Base-by-base conservation (phyloP, 192 early-diverging fungal genomes). In the Coemansia sp. region DNA sequence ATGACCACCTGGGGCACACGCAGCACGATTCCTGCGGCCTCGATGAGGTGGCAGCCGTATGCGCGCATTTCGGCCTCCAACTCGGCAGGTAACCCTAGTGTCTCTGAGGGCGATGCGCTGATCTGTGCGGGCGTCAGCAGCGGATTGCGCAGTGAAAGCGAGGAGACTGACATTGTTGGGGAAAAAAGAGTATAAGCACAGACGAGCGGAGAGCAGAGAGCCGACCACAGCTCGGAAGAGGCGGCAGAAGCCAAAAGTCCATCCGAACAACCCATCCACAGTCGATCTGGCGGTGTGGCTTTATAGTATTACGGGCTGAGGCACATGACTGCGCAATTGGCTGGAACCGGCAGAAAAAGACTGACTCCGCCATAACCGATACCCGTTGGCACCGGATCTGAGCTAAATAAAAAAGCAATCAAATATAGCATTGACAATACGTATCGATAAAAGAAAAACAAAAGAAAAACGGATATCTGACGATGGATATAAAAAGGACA, bases 1-100 rank as follows among this genome's bases (percentile, higher is more conserved):
- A 95, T 92, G 1, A 93, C 90, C 11, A 91, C 90, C 59, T 99
- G 97, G 7, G 96, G 95, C 17, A 95, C 95, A 73, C 69, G 50
- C 13, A 83, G 76, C 0, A 97, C 75, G 20, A 94, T 92, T 10
- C 94, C 95, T 1, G 90, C 88, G 25, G 88, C 85, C 58, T 95
- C 88, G 46, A 98, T 93, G 46, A 97, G 83, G 65, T 95, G 88
- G 64, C 90, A 92, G 13, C 92, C 95, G 39, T 91, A 76, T 7
- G 87, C 84, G 1, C 92, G 84, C 62, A 98, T 67, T 59, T 93
- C 86, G 16, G 83, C 66, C 72, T 98, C 96, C 10, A 90, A 79
- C 46, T 88, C 86, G 58, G 80, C 71, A 1, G 86, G 22, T 61
- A 92, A 82, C 10, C 87, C 88, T 42, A 84, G 87, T 49, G 63